A percentile compares a stretch with the other conserved stretches of the same genome.
phyloP scores from a whole-genome alignment of 169 alveolate species.

The Plasmodium knowlesi region DNA sequence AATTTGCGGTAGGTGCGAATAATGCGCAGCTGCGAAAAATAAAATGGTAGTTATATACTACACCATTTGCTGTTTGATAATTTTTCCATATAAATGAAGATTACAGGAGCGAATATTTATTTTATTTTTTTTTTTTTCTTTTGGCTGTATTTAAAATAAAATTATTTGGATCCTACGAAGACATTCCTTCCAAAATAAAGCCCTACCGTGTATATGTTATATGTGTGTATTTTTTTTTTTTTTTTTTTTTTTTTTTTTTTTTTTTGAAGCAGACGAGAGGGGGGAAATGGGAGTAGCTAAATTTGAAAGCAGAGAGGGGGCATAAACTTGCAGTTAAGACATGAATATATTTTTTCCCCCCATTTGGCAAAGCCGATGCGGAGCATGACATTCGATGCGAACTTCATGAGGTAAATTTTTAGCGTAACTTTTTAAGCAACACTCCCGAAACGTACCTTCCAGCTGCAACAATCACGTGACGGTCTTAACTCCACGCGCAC shows the following conservation, averaged over 20 bases:
- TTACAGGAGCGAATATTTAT: background rate
- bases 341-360: background rate
- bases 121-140: background rate
- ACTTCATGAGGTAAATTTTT: background rate
- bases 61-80: background rate
- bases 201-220: background rate
- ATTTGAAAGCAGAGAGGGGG: background rate
- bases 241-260: background rate
- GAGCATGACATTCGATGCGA: background rate
- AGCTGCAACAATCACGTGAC: background rate
- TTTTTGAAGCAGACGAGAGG: background rate
- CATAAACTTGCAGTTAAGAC: background rate
- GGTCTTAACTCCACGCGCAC: background rate
- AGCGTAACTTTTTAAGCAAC: background rate
- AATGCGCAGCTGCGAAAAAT: background rate
- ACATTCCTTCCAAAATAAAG: background rate
- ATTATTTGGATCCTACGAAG: background rate
- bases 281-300: background rate
- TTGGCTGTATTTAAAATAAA: background rate
- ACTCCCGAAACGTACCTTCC: background rate
- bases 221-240: no score
- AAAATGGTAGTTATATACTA: background rate
- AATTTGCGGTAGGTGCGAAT: background rate
- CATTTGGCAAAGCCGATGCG: background rate
- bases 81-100: background rate